Base-by-base conservation (phyloP, 2,329 filamentous ascomycete genomes). In the Nemania sp. region DNA sequence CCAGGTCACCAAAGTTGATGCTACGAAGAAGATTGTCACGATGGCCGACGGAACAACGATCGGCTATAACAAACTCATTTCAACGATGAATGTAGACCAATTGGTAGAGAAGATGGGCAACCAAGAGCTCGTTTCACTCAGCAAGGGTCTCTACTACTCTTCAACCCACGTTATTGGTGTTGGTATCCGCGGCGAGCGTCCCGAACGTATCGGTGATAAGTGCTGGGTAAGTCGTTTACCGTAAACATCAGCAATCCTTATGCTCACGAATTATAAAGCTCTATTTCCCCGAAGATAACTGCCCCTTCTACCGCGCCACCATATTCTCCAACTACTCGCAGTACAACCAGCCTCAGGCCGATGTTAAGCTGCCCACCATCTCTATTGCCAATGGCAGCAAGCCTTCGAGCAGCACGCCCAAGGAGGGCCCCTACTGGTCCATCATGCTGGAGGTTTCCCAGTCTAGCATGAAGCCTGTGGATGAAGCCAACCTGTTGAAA, bases 281-380 rank as follows among this genome's bases (percentile, higher is more conserved):
- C 63, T 99, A 99, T 84, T 99, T 97, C 86, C 94, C 94, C 60
- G 94, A 99, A 76, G 89, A 96, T 75, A 88, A 99, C 83, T 97
- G 91, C 81, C 91, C 91, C 72, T 99, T 99, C 83, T 99, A 99
- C 83, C 90, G 94, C 66, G 94, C 94, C 70, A 99, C 94, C 70
- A 97, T 99, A 79, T 99, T 99, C 85, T 97, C 93, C 76, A 99
- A 99, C 84, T 99, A 99, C 83, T 97, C 94, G 19, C 94, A 93
- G 48, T 86, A 96, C 84, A 99, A 99, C 82, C 94, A 97, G 79
- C 94, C 94, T 28, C 79, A 89, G 63, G 80, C 85, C 55, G 86
- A 87, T 53, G 86, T 81, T 70, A 94, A 96, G 81, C 85, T 99
- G 52, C 84, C 91, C 33, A 97, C 94, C 19, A 77, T 91, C 65